Evolutionary conservation across 768 basidiomycete species (phyloP).

Genomic region (Serpula lacrymans): DNA sequence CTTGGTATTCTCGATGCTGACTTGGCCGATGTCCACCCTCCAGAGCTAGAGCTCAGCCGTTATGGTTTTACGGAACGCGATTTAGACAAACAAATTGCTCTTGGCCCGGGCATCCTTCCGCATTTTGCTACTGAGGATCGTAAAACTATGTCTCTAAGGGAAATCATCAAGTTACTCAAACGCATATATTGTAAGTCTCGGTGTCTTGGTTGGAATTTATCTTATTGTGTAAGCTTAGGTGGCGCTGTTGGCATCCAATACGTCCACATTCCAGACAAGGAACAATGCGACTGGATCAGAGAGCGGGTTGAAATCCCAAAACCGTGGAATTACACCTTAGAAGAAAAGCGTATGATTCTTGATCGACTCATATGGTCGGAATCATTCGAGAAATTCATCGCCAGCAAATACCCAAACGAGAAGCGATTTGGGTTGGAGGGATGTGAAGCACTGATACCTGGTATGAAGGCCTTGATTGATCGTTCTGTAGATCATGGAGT

Average conservation of each 20-base stretch:
- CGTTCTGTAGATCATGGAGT: constrained; percentile 95
- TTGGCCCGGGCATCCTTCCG: constrained; percentile 94
- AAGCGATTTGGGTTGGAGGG: constrained; percentile 99
- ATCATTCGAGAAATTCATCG: constrained; percentile 97
- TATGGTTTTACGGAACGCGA: constrained; percentile 96
- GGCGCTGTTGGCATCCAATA: constrained; percentile 89
- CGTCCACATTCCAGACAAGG: constrained; percentile 95
- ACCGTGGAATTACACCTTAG: constrained; percentile 96
- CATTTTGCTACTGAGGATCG: constrained; percentile 87
- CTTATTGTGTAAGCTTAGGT: too few species aligned
- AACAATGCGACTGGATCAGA: constrained; percentile 99
- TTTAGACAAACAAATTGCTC: constrained; percentile 89
- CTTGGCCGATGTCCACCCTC: constrained; percentile 70
- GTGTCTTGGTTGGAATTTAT: background rate
- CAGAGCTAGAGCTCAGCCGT: constrained; percentile 89
- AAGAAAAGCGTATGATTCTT: constrained; percentile 98
- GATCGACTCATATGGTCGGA: constrained; percentile 99
- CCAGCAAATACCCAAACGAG: constrained; percentile 98
- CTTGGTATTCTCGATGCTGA: constrained; percentile 91
- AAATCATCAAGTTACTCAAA: constrained; percentile 87
- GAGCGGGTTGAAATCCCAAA: constrained; percentile 93
- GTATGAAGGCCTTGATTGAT: constrained; percentile 99
- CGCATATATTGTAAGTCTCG: constrained; percentile 85
- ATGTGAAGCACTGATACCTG: constrained; percentile 94
- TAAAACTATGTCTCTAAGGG: constrained; percentile 83